Base-by-base conservation (phyloP, 2,329 filamentous ascomycete genomes). In the Orbilia javanica region DNA sequence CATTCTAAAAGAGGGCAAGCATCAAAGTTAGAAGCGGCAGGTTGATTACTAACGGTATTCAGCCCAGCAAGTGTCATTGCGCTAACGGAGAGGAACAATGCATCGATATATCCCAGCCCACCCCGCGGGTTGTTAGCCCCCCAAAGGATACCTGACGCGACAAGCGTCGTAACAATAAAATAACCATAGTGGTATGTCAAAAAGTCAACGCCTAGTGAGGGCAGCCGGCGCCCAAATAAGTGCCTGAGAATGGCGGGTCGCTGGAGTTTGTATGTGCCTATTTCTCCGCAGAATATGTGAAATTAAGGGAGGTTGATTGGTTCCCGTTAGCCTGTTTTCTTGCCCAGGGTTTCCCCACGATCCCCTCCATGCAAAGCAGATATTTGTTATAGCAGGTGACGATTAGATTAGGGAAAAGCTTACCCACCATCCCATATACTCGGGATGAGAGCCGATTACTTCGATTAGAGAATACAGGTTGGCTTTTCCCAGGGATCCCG, bases 21-120 rank as follows among this genome's bases (percentile, higher is more conserved):
- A 22, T 46, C 31, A n/a, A 39, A 22, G 18, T 29, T 53, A 18
- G 36, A 48, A 7, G 50, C 34, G 18, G 10, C 46, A 18, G 52
- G 18, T 36, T 68, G 48, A 67, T 63, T 48, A 81, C 91, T 89
- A 80, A 90, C 87, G 0, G 90, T 91, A 81, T 92, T 92, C 71
- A 93, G 84, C 0, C 91, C 91, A 5, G 90, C 88, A 66, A 89
- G 86, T 5, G 90, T 91, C 85, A 92, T 90, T 50, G 90, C 90
- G 69, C 89, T 91, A 46, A 90, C 86, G 63, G 88, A 87, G 64
- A 92, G 83, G 82, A 92, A 93, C 15, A 93, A 83, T n/a, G 88
- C 87, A 82, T 93, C 90, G 42, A 87, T 86, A 83, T 90, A 93
- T 53, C 84, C 83, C 62, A 92, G 36, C 27, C 66, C 57, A 36